Percentiles rank a stretch among this genome's conserved stretches.
phyloP scores from a whole-genome alignment of 164 flowering plant species.

The Vitis amurensis region DNA sequence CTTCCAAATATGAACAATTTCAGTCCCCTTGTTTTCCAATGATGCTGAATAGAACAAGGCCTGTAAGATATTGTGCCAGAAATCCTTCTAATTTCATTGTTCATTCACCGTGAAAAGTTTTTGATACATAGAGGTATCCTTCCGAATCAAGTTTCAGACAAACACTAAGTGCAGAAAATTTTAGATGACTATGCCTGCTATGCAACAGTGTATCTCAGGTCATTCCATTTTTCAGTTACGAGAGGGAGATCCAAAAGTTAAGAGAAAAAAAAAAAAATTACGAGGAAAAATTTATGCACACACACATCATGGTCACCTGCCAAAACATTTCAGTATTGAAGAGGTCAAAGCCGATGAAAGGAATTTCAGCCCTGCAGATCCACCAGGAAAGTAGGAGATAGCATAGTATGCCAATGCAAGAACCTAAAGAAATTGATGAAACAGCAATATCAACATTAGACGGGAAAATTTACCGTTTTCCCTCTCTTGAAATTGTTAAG shows the following conservation, averaged over 20 bases:
- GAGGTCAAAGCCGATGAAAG: constrained; percentile 68
- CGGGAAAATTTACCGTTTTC: neutral
- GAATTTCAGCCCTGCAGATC: constrained; percentile 86
- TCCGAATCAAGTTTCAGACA: neutral
- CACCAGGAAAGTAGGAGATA: constrained; percentile 90
- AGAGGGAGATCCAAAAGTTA: neutral
- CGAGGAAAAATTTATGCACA: neutral
- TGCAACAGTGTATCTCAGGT: neutral
- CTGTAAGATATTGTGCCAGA: too few relatives aligned
- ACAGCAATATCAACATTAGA: neutral
- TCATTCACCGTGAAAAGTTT: too few relatives aligned
- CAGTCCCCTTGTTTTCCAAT: too few relatives aligned
- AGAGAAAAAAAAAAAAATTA: constrained; percentile 2
- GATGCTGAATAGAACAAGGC: too few relatives aligned
- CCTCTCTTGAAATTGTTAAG: too few relatives aligned
- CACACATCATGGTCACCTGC: constrained; percentile 54
- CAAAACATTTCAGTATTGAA: constrained; percentile 71
- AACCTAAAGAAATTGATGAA: constrained; percentile 38
- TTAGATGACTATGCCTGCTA: neutral
- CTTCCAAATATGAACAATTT: too few relatives aligned
- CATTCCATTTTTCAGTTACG: neutral
- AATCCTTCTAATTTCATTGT: too few relatives aligned
- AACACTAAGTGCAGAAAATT: neutral
- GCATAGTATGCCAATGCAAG: constrained; percentile 71
- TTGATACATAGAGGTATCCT: too few relatives aligned